A percentile compares a stretch with the other conserved stretches of the same genome.
phyloP scores from a whole-genome alignment of 1,284 basidiomycete species.

The Tetrapyrgos nigripes region DNA sequence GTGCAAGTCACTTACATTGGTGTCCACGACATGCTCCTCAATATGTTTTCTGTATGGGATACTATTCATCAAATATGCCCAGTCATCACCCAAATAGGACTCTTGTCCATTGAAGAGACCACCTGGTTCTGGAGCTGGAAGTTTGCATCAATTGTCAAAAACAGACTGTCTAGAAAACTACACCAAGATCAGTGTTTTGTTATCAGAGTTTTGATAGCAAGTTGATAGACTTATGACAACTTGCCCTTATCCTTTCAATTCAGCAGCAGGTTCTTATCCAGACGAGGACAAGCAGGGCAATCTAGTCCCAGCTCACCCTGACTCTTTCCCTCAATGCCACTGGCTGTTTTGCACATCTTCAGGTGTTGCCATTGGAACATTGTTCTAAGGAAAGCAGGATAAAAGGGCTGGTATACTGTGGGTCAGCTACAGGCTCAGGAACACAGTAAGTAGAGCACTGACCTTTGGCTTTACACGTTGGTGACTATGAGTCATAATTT shows the following conservation, averaged over 20 bases:
- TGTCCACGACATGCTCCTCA: constrained; percentile 16
- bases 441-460: neutral
- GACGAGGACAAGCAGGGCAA: constrained; percentile 25
- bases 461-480: neutral
- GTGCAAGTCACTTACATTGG: constrained; percentile 16
- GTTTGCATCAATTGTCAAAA: too few relatives aligned
- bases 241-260: constrained; percentile 20
- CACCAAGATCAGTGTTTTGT: too few relatives aligned
- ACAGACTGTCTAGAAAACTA: too few relatives aligned
- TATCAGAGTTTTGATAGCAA: too few relatives aligned
- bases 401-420: neutral
- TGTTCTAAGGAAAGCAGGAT: constrained; percentile 5
- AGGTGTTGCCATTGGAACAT: constrained; percentile 17
- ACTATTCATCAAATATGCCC: constrained; percentile 1
- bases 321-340: constrained; percentile 9
- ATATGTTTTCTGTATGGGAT: constrained; percentile 17
- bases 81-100: neutral
- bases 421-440: too few relatives aligned
- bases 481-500: constrained; percentile 3
- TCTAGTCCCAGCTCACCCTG: constrained; percentile 11
- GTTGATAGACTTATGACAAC: too few relatives aligned
- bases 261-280: constrained; percentile 16
- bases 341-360: constrained; percentile 13
- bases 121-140: too few relatives aligned
- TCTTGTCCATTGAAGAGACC: neutral